Percentiles rank a stretch among this genome's conserved stretches.
These are phyloP conservation scores for Candida albicans DNA, from an alignment of 1,139 yeast species.

Conservation along the genomic window DNA sequence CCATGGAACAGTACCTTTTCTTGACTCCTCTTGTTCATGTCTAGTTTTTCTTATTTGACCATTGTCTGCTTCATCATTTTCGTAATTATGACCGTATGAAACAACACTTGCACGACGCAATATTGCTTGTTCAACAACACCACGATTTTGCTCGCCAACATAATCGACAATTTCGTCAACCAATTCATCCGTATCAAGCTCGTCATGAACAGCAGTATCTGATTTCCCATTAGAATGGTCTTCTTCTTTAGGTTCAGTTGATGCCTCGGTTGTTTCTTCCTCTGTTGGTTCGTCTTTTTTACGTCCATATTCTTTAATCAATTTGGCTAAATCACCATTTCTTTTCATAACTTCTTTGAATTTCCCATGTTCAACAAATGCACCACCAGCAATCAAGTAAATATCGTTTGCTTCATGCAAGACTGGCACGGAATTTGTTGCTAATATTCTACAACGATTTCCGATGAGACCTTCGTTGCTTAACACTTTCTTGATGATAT, in stretches of 20 bases:
- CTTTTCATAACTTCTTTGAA: constrained; percentile 30
- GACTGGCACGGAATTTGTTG: constrained; percentile 35
- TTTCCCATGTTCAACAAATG: constrained; percentile 32
- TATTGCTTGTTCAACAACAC: constrained; percentile 11
- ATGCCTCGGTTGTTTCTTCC: constrained; percentile 24
- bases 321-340: constrained; percentile 26
- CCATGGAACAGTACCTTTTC: constrained; percentile 36
- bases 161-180: constrained; percentile 17
- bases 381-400: constrained; percentile 25
- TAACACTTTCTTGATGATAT: constrained; percentile 30
- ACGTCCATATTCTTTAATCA: constrained; percentile 31
- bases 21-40: constrained; percentile 29
- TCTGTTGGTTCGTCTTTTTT: constrained; percentile 15
- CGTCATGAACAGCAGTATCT: neutral
- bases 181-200: constrained; percentile 19
- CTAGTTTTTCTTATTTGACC: constrained; percentile 24
- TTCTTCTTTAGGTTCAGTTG: constrained; percentile 43
- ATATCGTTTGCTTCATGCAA: constrained; percentile 30
- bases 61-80: constrained; percentile 17
- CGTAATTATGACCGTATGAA: constrained; percentile 23
- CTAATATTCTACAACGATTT: constrained; percentile 31
- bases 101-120: constrained; percentile 23
- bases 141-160: constrained; percentile 28
- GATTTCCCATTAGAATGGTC: constrained; percentile 16
- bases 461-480: constrained; percentile 29